Evolutionary conservation across 495 filamentous ascomycete species (phyloP), one percentile per base, ranked within the genome.

Genomic region (Parathielavia hyrcaniae): DNA sequence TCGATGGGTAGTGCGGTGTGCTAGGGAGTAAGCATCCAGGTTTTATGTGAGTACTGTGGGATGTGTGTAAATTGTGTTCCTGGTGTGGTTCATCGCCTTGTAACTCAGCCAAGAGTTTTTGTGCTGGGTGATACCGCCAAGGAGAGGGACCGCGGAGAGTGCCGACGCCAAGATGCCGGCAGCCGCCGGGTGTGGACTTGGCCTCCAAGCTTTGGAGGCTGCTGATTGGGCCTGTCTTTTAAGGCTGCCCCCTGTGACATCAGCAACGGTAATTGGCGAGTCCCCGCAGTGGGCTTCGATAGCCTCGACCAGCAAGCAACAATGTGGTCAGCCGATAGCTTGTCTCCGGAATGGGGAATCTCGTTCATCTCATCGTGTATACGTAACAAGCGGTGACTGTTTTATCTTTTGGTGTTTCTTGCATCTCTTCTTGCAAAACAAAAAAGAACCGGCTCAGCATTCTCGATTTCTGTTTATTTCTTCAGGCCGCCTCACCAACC

Each of bases 191-290:
- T 14, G 34, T 7, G 41, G 22, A 36, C 30, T 12, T 49, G 38
- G 9, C 19, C 9, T n/a, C 10, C 20, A 4, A 9, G 5, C 1
- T 8, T 8, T 9, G 20, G n/a, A 2, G 13, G 52, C 30, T 7
- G 0, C 41, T 56, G 45, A 59, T 62, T 62, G 60, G 55, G 5
- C 34, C 19, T 22, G 1, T 14, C 6, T 10, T 7, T 5, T 45
- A 30, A 6, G 40, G 30, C 17, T 64, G 57, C 55, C 65, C n/a
- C 64, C 64, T 68, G 63, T 68, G 66, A 66, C 63, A 68, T 66
- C 63, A 66, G 32, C 49, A 50, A 62, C 46, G 60, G 34, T 54
- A 50, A 59, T 67, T 64, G 64, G 60, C 45, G 54, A n/a, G 57
- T 30, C 51, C 36, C 56, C 40, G 41, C 49, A 30, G 19, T 13